Percentiles rank a stretch among this genome's conserved stretches.
phyloP scores from a whole-genome alignment of 495 filamentous ascomycete genomes.

The Penicillium fimorum region DNA sequence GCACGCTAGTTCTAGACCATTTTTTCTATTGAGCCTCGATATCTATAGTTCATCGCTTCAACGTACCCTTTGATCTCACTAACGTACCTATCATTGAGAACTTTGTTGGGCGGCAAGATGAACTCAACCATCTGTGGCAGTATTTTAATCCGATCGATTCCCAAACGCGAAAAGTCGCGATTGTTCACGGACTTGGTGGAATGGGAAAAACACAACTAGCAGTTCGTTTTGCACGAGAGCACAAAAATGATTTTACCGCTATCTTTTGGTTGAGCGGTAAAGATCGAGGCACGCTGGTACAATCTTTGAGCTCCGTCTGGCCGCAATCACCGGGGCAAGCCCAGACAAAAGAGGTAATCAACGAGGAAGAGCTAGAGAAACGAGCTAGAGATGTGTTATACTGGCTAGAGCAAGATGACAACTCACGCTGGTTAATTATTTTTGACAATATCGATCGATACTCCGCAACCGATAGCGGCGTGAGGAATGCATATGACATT shows the following conservation, averaged over 20 bases:
- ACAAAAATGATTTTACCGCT: constrained; percentile 28
- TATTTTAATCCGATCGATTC: constrained; percentile 21
- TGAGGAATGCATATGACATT: constrained; percentile 34
- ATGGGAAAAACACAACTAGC: constrained; percentile 47
- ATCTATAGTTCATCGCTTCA: too few relatives aligned
- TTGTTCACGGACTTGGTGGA: constrained; percentile 42
- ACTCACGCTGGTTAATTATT: constrained; percentile 39
- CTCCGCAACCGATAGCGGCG: constrained; percentile 16
- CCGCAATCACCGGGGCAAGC: too few relatives aligned
- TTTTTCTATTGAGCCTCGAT: too few relatives aligned
- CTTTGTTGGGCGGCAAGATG: constrained; percentile 29
- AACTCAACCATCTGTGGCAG: constrained; percentile 27
- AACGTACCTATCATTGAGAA: too few relatives aligned
- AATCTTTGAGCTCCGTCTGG: constrained; percentile 25
- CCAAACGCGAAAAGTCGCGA: constrained; percentile 23
- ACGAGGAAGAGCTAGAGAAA: constrained; percentile 20
- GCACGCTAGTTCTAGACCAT: too few relatives aligned
- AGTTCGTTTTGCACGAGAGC: constrained; percentile 33
- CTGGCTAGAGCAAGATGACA: constrained; percentile 30
- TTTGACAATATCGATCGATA: constrained; percentile 45
- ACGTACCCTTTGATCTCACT: too few relatives aligned
- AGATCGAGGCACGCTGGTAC: constrained; percentile 19
- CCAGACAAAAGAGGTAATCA: too few relatives aligned
- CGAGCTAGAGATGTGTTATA: constrained; percentile 17
- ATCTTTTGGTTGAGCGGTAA: constrained; percentile 35